Evolutionary conservation across 2,329 filamentous ascomycete species (phyloP).

Genomic region (Microcyclosporella mali): DNA sequence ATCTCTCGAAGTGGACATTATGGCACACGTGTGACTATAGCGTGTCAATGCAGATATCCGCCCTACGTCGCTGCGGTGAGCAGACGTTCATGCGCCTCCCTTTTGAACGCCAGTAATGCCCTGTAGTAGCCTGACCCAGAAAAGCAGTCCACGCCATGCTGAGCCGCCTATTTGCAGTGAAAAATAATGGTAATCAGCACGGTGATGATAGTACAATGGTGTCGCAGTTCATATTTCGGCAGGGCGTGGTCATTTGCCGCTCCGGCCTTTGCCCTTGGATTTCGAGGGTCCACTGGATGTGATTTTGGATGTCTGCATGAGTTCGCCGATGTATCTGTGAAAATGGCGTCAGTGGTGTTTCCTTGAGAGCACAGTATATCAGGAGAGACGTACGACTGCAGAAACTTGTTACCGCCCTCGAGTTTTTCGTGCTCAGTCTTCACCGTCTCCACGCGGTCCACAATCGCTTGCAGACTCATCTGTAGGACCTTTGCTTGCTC

Average conservation of each 20-base stretch:
- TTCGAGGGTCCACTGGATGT: constrained; percentile 49
- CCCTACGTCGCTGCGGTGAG: no score
- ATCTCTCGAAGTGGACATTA: no score
- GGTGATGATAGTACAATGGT: no score
- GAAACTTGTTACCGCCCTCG: constrained; percentile 91
- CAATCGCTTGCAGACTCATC: constrained; percentile 79
- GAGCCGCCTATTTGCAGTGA: no score
- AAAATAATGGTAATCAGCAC: no score
- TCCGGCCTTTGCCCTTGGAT: constrained; percentile 36
- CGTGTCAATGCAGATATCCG: no score
- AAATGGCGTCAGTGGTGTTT: constrained; percentile 9
- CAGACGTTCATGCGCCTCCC: no score
- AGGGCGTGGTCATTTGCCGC: constrained; percentile 13
- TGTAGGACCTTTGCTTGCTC: constrained; percentile 83
- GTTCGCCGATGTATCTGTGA: constrained; percentile 88
- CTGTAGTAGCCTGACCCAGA: no score
- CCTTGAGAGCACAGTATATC: not conserved
- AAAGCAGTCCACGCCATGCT: no score
- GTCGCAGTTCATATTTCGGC: no score
- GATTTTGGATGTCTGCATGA: constrained; percentile 71
- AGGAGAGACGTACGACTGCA: constrained; percentile 55
- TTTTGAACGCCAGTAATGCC: no score
- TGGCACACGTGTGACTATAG: no score
- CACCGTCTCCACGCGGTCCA: constrained; percentile 90
- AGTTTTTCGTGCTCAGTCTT: constrained; percentile 94